Base-by-base conservation (phyloP, 2,329 filamentous ascomycete species). In the Thermomyces lanuginosus region DNA sequence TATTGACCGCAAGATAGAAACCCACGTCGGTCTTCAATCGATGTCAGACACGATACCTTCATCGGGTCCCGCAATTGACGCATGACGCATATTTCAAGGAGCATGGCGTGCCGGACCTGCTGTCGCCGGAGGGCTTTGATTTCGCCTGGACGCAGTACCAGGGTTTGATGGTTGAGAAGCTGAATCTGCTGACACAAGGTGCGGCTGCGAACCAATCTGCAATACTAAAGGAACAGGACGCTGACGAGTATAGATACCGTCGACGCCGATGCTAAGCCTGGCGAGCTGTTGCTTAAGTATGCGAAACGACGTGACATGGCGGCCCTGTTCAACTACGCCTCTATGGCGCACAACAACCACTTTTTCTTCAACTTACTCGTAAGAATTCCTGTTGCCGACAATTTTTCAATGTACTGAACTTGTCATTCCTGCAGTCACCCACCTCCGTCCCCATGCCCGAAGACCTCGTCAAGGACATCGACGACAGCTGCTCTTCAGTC, bases 291-390 rank as follows among this genome's bases (percentile, higher is more conserved):
- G 46, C 63, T 86, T 45, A 63, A 71, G 45, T 76, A 76, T 32
- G 79, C 86, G 33, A 81, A 83, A 53, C 70, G 89, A 45, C 76
- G 86, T 22, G 64, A 65, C 40, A 64, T 69, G 36, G 89, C 89
- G 21, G 65, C 75, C 41, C 62, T 76, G 49, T 98, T 98, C 72
- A 98, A 95, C 68, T 72, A 91, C 53, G 89, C 89, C 53, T 92
- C 81, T 43, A 92, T 92, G 79, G 80, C 82, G 30, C 77, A 80
- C 66, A 95, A 95, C 69, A 93, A 73, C 54, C 66, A 73, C 50
- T 60, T 61, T 37, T 63, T 60, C 48, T 63, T 61, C 47, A 56
- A 56, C 36, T 52, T 51, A 38, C 41, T 63, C 40, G 53, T 56
- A 13, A 46, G 54, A n/a, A n/a, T 9, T 11, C 4, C 16, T n/a